Percentiles rank a stretch among this genome's conserved stretches.
These are phyloP conservation scores for Seminavis robusta DNA, from an alignment of 108 stramenopile genomes.

Conservation along the genomic window DNA sequence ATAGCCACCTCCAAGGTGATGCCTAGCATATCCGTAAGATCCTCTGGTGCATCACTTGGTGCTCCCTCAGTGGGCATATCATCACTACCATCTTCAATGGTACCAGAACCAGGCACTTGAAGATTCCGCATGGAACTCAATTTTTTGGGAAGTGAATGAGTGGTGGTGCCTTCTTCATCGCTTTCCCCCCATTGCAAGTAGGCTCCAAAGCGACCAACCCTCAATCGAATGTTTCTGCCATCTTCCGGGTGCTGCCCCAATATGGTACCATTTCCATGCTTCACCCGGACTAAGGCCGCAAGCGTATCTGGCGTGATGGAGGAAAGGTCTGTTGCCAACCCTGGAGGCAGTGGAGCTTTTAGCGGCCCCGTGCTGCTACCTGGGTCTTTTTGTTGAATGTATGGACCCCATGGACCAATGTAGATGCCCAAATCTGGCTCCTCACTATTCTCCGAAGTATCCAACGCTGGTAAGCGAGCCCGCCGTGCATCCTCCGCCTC, in stretches of 20 bases:
- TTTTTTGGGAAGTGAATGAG: slow-evolving; percentile 46
- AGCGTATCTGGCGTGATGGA: slow-evolving; percentile 32
- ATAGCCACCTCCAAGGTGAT: slow-evolving; percentile 47
- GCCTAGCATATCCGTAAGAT: slow-evolving; percentile 18
- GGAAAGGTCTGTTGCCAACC: slow-evolving; percentile 53
- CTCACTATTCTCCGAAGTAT: background rate
- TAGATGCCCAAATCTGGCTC: slow-evolving; percentile 36
- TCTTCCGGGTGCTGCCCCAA: slow-evolving; percentile 44
- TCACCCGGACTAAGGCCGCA: slow-evolving; percentile 24
- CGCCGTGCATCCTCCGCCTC: slow-evolving; percentile 55
- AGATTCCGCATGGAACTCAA: slow-evolving; percentile 35
- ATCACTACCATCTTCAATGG: background rate
- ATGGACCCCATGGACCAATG: slow-evolving; percentile 69
- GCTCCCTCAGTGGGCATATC: background rate
- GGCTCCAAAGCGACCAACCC: slow-evolving; percentile 47
- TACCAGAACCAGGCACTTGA: too few relatives aligned
- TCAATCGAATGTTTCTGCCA: slow-evolving; percentile 37
- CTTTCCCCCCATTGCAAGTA: slow-evolving; percentile 60
- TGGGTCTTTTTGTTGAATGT: slow-evolving; percentile 20
- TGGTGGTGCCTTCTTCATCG: slow-evolving; percentile 42
- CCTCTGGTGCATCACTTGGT: slow-evolving; percentile 4
- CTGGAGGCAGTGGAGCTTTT: slow-evolving; percentile 42
- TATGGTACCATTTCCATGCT: slow-evolving; percentile 33
- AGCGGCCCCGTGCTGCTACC: slow-evolving; percentile 17
- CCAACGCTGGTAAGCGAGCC: slow-evolving; percentile 41